A percentile compares a stretch with the other conserved stretches of the same genome.
Evolutionary conservation across 805 yeast species (phyloP).

Genomic region (Sugiyamaella valdiviana): DNA sequence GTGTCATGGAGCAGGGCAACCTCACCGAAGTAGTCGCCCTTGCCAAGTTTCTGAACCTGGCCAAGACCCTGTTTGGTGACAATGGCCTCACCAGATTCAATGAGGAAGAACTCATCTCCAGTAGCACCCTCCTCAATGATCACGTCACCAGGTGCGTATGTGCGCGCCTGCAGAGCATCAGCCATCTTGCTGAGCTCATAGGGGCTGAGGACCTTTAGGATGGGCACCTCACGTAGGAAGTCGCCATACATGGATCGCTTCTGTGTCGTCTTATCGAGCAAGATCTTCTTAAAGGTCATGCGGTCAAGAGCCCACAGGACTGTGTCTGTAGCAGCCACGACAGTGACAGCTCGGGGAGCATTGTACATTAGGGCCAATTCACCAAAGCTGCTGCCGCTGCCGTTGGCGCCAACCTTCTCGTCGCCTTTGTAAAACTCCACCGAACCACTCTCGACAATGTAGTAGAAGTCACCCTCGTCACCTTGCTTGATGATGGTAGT

Average conservation of each 20-base stretch:
- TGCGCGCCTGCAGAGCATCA: slow-evolving; percentile 82
- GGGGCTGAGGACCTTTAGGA: slow-evolving; percentile 61
- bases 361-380: slow-evolving; percentile 97
- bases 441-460: slow-evolving; percentile 74
- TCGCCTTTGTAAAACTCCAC: slow-evolving; percentile 78
- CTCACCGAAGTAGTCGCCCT: slow-evolving; percentile 96
- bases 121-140: slow-evolving; percentile 83
- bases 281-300: slow-evolving; percentile 82
- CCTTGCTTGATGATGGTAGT: slow-evolving; percentile 79
- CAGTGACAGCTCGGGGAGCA: slow-evolving; percentile 97
- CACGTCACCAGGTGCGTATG: slow-evolving; percentile 60
- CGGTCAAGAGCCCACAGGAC: slow-evolving; percentile 91
- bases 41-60: slow-evolving; percentile 44
- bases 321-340: slow-evolving; percentile 61
- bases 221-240: slow-evolving; percentile 79
- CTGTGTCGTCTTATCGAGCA: slow-evolving; percentile 83
- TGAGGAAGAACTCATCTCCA: slow-evolving; percentile 68
- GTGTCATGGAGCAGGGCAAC: slow-evolving; percentile 84
- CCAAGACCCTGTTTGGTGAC: slow-evolving; percentile 61
- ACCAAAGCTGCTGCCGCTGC: slow-evolving; percentile 89
- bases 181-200: slow-evolving; percentile 89
- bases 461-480: slow-evolving; percentile 90
- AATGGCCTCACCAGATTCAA: slow-evolving; percentile 77
- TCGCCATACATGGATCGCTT: slow-evolving; percentile 87
- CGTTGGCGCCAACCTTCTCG: slow-evolving; percentile 62